Evolutionary conservation across 164 flowering plant genomes (phyloP).

Genomic region (Hamamelis virginiana): DNA sequence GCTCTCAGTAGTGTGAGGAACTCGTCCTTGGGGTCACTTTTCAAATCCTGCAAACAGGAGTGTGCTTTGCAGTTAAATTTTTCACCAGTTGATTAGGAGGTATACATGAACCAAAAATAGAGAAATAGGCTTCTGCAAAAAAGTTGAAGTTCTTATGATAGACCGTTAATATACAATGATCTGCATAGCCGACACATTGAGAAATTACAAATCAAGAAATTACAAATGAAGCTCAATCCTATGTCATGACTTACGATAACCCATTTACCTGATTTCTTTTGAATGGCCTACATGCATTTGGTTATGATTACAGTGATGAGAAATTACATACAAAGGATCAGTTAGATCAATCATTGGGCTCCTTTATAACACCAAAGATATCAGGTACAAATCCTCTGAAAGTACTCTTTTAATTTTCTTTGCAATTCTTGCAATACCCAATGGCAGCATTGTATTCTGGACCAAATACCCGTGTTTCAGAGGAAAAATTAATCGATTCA

Average conservation of each 20-base stretch:
- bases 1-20: slow-evolving; percentile 41
- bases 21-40: slow-evolving; percentile 49
- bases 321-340: neutral
- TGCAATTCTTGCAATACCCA: no score
- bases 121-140: neutral
- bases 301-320: neutral
- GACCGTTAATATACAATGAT: neutral
- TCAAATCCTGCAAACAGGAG: slow-evolving; percentile 44
- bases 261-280: neutral
- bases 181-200: neutral
- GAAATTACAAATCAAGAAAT: no score
- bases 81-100: neutral
- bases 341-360: neutral
- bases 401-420: no score
- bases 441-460: no score
- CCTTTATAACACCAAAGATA: neutral
- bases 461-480: no score
- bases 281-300: neutral
- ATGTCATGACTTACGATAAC: no score
- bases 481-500: no score
- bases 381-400: neutral
- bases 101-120: neutral
- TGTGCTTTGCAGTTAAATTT: neutral
- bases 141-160: neutral
- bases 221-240: no score